Base-by-base conservation (phyloP, 2,329 filamentous ascomycete species). In the Fusarium mundagurra region DNA sequence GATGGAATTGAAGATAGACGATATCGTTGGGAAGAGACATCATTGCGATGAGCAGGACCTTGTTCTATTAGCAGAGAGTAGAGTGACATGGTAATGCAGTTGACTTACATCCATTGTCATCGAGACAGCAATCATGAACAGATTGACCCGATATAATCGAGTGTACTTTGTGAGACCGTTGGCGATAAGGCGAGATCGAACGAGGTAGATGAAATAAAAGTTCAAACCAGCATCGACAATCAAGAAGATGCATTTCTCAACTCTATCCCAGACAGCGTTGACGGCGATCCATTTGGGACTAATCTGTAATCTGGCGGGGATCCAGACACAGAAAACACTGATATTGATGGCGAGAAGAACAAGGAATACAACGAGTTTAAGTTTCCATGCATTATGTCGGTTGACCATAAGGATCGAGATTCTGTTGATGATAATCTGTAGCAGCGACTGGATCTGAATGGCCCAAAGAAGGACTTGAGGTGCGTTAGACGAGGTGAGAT, bases 401-500 rank as follows among this genome's bases (percentile, higher is more conserved):
- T 86, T 79, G 10, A 84, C 81, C 48, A 87, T 82, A 12, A 89
- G 83, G 7, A 89, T 81, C 0, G 83, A 81, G 29, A 88, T 86
- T 63, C 88, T 85, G 72, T 89, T 89, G 75, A 88, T 86, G 77
- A 89, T 89, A 53, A 89, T 89, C 71, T 88, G 87, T 55, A 88
- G 85, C 2, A 89, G 77, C 14, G 86, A 82, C 64, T 89, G 87
- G 27, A 88, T 84, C 73, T 86, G 83, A 11, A 86, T 73, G 14
- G 81, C 80, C 85, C 86, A 86, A 9, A 79, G 72, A 9, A 76
- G 44, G 36, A 79, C 77, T 79, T 5, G 2, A 5, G 1, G 6
- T 2, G 5, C 8, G 24, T 73, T 47, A 73, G 66, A 20, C 10
- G 8, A 16, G 9, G 6, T 3, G 16, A 8, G 18, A 5, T 8